Base-by-base conservation (phyloP, 2,329 filamentous ascomycete species). In the Juglanconis oblonga region DNA sequence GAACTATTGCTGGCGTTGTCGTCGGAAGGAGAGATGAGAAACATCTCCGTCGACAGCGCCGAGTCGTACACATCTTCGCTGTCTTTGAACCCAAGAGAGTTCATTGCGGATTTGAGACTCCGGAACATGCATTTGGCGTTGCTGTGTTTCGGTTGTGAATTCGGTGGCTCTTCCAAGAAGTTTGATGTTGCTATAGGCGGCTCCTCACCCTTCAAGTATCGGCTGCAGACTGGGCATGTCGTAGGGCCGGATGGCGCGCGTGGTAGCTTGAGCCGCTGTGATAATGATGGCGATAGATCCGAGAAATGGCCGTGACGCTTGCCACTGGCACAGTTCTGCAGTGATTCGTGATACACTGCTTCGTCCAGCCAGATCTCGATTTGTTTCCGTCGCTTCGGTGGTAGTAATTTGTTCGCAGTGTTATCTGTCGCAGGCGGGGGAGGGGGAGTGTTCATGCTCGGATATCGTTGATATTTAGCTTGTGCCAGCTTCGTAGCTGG, bases 41-140 rank as follows among this genome's bases (percentile, higher is more conserved):
- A 64, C 64, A 61, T 66, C 52, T 59, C 64, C 13, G 61, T 62
- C 44, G 61, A 52, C 10, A 55, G 13, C 7, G 51, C 38, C 13
- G 50, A 54, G 40, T 56, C 59, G 36, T n/a, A 33, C 10, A 31
- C 33, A 8, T 40, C 42, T 9, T 55, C 13, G 4, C 35, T 5
- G 6, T 31, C 36, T 13, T 17, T 54, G 56, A 13, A 17, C 48
- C 6, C 40, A 8, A 59, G n/a, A 17, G 56, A 29, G 13, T 29
- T 31, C 24, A 62, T 40, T 9, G 40, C 52, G 13, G 32, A 29
- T 38, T 17, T 58, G 52, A 62, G 52, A 11, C 52, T 48, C 6
- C 47, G 56, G 4, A 62, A 17, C 17, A 62, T 42, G 32, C 42
- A 38, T n/a, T 50, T 52, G 1, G 29, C n/a, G 13, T 44, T 55